A percentile compares a stretch with the other conserved stretches of the same genome.
Conservation (phyloP, 352 stramenopile genomes). For the Plasmopara muralis region DNA sequence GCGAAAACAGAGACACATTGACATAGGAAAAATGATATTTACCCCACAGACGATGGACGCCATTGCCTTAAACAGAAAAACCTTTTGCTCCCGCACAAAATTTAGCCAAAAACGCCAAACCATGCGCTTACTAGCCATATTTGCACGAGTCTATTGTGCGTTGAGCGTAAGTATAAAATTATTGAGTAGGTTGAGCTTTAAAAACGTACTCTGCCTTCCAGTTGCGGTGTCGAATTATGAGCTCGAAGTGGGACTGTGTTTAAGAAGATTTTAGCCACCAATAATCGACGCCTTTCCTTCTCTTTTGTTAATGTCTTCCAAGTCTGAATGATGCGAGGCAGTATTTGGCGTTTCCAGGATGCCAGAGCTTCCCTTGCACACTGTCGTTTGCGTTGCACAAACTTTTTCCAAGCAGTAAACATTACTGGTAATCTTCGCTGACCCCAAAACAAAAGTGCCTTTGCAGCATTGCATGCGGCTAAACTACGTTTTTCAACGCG, state of each 20-base stretch:
- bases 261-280: conserved; percentile 55
- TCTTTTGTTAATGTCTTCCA: conserved; percentile 33
- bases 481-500: conserved; percentile 22
- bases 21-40: conserved; percentile 1
- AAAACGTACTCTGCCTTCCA: conserved; percentile 33
- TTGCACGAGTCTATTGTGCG: conserved; percentile 32
- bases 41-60: conserved; percentile 66
- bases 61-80: conserved; percentile 60
- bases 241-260: conserved; percentile 53
- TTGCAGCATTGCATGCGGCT: conserved; percentile 28
- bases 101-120: conserved; percentile 44
- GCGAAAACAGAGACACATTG: neutral
- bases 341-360: conserved; percentile 64
- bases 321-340: conserved; percentile 48
- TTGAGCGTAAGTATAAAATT: neutral
- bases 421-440: conserved; percentile 40
- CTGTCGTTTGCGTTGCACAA: conserved; percentile 31
- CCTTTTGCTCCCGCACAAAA: conserved; percentile 52
- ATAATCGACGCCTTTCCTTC: conserved; percentile 24
- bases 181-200: neutral
- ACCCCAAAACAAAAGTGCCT: conserved; percentile 58
- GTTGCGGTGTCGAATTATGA: conserved; percentile 60
- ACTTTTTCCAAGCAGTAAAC: conserved; percentile 40
- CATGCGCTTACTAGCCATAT: conserved; percentile 34
- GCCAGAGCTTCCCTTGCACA: conserved; percentile 50